Base-by-base conservation (phyloP, 805 yeast genomes). In the Scheffersomyces lignosus region DNA sequence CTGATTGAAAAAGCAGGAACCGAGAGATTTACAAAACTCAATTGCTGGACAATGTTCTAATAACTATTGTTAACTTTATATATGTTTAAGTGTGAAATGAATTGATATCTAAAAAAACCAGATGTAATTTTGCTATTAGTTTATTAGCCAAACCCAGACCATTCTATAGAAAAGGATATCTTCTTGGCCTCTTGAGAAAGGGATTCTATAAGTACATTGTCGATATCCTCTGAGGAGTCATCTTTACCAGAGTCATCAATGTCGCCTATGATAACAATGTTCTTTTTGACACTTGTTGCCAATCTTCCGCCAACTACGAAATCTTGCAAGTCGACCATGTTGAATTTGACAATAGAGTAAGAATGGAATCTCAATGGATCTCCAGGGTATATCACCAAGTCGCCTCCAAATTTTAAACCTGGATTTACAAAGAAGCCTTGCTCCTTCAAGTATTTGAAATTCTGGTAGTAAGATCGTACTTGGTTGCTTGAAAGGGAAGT, bases 91-190 rank as follows among this genome's bases (percentile, higher is more conserved):
- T n/a, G n/a, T n/a, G n/a, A n/a, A n/a, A n/a, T 20, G 24, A 7
- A 20, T 20, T 20, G 24, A 20, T 20, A 20, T 20, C 10, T 20
- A 20, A 20, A 10, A n/a, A n/a, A n/a, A n/a, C n/a, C n/a, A n/a
- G n/a, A n/a, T n/a, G n/a, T n/a, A n/a, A n/a, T n/a, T n/a, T n/a
- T n/a, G n/a, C n/a, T n/a, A n/a, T n/a, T 14, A 15, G 13, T 13
- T 4, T 20, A n/a, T 44, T 58, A 88, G 39, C 96, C 97, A 64
- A 91, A 91, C 0, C 96, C 97, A 0, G 98, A 89, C 99, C 99
- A 91, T 62, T 91, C 96, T 2, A 91, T 67, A 4, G 96, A 83
- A 53, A 78, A 91, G 13, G 75, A 74, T 31, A 62, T 64, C 12
- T 65, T 62, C 31, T 49, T 50, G 8, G 61, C 55, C 53, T 50